Evolutionary conservation across 192 early-diverging fungal species (phyloP), one percentile per base, ranked within the genome.

Genomic region (Neocallimastix lanati): DNA sequence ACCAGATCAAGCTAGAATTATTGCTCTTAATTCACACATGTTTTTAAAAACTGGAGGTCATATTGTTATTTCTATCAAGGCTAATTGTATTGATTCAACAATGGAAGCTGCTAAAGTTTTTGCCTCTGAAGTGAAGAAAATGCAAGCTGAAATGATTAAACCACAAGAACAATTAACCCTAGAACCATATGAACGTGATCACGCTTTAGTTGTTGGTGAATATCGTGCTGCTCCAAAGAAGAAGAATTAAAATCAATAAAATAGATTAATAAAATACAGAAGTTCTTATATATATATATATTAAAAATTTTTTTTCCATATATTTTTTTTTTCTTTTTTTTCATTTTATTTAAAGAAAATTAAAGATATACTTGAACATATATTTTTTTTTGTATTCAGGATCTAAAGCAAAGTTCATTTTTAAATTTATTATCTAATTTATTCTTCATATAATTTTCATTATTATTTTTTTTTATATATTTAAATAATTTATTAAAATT

Each of bases 61-160:
- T 86, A 96, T 98, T 87, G 96, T 97, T 78, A 98, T 98, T 82
- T 97, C 95, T 78, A 97, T 99, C 91, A 99, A 99, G 86, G 98
- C 96, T 79, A 97, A 96, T 90, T 99, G 96, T 88, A 99, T 99
- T 86, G 98, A 99, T 88, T 98, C 96, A n/a, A 99, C 96, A 18
- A 95, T 96, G 29, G 94, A 93, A 83, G 95, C 98, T 35, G 90
- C 93, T 77, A 95, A 92, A 76, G 98, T 98, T 37, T 99, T 99
- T 87, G 98, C 98, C 28, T 86, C 91, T 80, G 96, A 99, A 87
- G 94, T 99, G 78, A 93, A 96, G 88, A 98, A 98, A 90, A 88
- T 96, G n/a, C 90, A 93, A 83, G 90, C 91, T 82, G 91, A 93
- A 79, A 88, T 90, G 83, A 91, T 96, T 80, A 96, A 93, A 89